These are phyloP conservation scores for Wallacemonas collosoma DNA, from an alignment of 208 protist species.

Conservation along the genomic window DNA sequence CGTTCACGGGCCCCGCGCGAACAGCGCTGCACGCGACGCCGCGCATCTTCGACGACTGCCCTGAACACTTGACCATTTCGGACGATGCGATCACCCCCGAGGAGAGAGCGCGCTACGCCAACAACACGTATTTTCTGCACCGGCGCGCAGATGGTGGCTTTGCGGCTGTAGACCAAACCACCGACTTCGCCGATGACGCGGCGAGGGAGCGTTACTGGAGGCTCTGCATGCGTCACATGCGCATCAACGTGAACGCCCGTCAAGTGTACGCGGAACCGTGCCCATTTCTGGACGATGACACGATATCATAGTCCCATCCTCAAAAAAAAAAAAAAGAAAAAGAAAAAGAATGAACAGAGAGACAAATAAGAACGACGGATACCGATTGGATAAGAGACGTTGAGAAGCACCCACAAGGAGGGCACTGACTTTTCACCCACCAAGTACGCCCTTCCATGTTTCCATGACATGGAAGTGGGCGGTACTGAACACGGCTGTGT, in stretches of 20 bases:
- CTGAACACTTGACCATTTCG: constrained; percentile 51
- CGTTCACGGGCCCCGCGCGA: constrained; percentile 69
- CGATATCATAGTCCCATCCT: neutral
- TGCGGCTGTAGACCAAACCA: constrained; percentile 28
- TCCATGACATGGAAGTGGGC: too few species aligned
- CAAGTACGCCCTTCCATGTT: too few species aligned
- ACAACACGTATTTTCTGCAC: constrained; percentile 41
- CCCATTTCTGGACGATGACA: constrained; percentile 27
- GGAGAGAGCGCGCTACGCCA: constrained; percentile 31
- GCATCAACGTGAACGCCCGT: constrained; percentile 86
- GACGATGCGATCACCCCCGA: constrained; percentile 36
- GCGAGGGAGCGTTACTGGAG: constrained; percentile 77
- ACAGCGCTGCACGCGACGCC: constrained; percentile 74
- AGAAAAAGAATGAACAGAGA: too few species aligned
- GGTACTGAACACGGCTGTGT: too few species aligned
- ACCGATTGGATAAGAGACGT: too few species aligned
- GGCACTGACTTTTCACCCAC: too few species aligned
- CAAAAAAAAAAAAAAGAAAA: neutral
- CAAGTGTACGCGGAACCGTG: constrained; percentile 81
- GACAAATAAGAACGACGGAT: too few species aligned
- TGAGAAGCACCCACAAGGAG: too few species aligned
- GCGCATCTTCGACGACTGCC: constrained; percentile 87
- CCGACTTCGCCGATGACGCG: constrained; percentile 27
- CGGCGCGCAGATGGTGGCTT: constrained; percentile 31
- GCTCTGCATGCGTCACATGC: constrained; percentile 83